Evolutionary conservation across 2,329 filamentous ascomycete species (phyloP), one percentile per base, ranked within the genome.

Genomic region (Venturia nashicola): DNA sequence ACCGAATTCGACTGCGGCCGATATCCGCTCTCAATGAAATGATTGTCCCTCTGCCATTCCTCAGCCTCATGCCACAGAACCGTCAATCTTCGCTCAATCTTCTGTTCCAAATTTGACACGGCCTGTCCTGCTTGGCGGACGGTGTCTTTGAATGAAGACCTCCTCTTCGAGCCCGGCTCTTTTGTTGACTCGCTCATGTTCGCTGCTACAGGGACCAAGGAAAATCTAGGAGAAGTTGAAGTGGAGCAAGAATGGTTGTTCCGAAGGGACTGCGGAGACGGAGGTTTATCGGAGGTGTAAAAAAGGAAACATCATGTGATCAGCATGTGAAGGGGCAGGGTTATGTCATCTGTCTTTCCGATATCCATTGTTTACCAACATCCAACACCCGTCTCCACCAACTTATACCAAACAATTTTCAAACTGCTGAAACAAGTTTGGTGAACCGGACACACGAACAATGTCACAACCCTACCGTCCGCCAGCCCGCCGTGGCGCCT

Each of bases 1-100:
- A 85, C 87, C 0, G 86, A 88, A 64, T 80, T 80, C 1, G 85
- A 86, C 27, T 79, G 79, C 1, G 83, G 82, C 0, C 87, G 82
- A 74, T 90, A 90, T 66, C 85, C 84, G 34, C 81, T 81, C 64
- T 78, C 78, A 65, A 90, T 89, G 76, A 84, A 87, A 66, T 86
- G 84, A 69, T 90, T 90, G 73, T 90, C 87, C 70, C 59, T 59
- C 43, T 66, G 65, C 65, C 65, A 66, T 23, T 66, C 39, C 34
- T 64, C 62, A 23, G 62, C 57, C 27, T 62, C 65, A 18, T 66
- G 59, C 59, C 59, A 66, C 6, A 66, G 59, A 16, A 66, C 46
- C 18, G 64, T 65, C 20, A 65, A 42, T n/a, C 23, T 36, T 7
- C 46, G 16, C 23, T 61, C 62, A 34, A 61, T 54, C 18, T 39